Conservation (phyloP, 2,329 filamentous ascomycete species). For the Podosphaera leucotricha region DNA sequence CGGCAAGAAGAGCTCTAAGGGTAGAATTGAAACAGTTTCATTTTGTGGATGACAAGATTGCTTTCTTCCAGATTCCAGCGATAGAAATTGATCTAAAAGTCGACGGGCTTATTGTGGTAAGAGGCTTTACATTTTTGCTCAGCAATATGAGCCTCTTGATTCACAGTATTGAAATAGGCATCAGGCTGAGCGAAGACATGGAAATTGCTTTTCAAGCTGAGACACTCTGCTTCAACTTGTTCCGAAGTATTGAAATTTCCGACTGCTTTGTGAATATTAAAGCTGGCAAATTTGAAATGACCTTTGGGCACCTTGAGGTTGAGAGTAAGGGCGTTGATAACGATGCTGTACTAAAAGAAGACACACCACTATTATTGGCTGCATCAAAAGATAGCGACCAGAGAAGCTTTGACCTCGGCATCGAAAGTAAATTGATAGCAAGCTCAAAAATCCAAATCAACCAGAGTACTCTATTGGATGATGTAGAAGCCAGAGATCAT, state of each 20-base stretch:
- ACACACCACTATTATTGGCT: slow-evolving; percentile 23
- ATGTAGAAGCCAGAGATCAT: slow-evolving; percentile 19
- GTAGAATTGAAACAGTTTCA: slow-evolving; percentile 18
- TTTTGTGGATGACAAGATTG: slow-evolving; percentile 27
- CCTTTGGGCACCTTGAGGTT: slow-evolving; percentile 19
- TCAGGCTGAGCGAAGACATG: slow-evolving; percentile 27
- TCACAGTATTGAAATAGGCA: slow-evolving; percentile 28
- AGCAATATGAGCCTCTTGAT: slow-evolving; percentile 25
- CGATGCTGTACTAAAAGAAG: slow-evolving; percentile 19
- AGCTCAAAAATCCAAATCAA: slow-evolving; percentile 19
- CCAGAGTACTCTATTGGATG: slow-evolving; percentile 20
- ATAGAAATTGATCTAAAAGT: slow-evolving; percentile 30
- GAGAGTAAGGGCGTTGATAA: slow-evolving; percentile 16
- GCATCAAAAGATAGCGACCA: slow-evolving; percentile 16
- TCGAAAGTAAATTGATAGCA: slow-evolving; percentile 11
- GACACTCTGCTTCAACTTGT: slow-evolving; percentile 23
- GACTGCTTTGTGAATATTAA: slow-evolving; percentile 31
- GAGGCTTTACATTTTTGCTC: slow-evolving; percentile 27
- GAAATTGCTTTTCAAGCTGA: slow-evolving; percentile 28
- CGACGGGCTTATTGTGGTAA: slow-evolving; percentile 26
- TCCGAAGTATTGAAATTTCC: slow-evolving; percentile 25
- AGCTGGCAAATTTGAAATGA: slow-evolving; percentile 26
- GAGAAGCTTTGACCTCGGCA: slow-evolving; percentile 2
- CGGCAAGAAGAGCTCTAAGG: slow-evolving; percentile 17
- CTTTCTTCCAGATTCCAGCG: slow-evolving; percentile 19